Conservation (phyloP, 768 basidiomycete species). For the Lactarius hatsudake region DNA sequence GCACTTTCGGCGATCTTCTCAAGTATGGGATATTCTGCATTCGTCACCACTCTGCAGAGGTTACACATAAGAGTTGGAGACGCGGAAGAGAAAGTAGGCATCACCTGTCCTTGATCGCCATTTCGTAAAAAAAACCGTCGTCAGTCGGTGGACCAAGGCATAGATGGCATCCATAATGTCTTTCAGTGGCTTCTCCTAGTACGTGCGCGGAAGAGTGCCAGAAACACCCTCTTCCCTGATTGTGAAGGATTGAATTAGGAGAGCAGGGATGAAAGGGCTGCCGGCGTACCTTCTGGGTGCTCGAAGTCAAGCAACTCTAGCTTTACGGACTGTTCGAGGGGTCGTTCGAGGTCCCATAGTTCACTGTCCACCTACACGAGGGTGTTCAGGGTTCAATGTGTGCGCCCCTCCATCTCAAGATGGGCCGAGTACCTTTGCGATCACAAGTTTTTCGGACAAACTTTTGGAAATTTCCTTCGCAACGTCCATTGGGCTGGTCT, state of each 20-base stretch:
- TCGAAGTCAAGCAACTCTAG: constrained; percentile 92
- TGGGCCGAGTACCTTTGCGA: constrained; percentile 69
- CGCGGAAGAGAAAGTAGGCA: constrained; percentile 8
- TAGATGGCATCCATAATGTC: constrained; percentile 95
- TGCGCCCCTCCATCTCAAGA: constrained; percentile 6
- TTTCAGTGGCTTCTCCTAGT: constrained; percentile 92
- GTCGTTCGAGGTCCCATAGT: constrained; percentile 94
- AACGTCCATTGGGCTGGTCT: constrained; percentile 89
- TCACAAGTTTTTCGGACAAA: constrained; percentile 85
- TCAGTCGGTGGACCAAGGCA: constrained; percentile 97
- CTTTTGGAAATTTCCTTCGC: constrained; percentile 86
- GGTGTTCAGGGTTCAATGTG: background rate
- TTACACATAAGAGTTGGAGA: background rate
- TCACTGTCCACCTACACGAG: constrained; percentile 66
- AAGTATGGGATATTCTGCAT: constrained; percentile 80
- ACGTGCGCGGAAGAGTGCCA: constrained; percentile 99
- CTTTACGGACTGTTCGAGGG: constrained; percentile 80
- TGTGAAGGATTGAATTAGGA: background rate
- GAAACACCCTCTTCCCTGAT: constrained; percentile 91
- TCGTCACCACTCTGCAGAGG: constrained; percentile 61
- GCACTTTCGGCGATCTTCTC: constrained; percentile 87
- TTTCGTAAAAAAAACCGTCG: constrained; percentile 99
- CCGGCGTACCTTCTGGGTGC: constrained; percentile 68
- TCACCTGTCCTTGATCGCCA: constrained; percentile 82
- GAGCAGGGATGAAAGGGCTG: background rate